Conservation (phyloP, 345 rosid genomes). For the Gossypium stocksii region DNA sequence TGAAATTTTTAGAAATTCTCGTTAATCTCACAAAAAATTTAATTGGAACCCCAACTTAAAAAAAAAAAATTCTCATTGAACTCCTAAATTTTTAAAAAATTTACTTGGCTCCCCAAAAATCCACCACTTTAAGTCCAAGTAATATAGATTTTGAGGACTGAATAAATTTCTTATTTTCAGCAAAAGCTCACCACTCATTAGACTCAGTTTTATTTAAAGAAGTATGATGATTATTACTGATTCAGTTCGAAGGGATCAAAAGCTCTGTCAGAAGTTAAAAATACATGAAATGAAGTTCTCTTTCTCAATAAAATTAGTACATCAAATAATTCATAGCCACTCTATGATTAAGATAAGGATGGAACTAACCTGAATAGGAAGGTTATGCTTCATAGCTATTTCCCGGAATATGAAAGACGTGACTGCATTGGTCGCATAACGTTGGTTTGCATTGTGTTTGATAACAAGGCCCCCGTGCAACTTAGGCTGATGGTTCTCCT, state of each 20-base stretch:
- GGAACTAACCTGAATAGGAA: slow-evolving; percentile 69
- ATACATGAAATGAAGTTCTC: neutral
- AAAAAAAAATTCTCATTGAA: too few species aligned
- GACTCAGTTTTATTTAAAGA: too few species aligned
- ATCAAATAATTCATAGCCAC: slow-evolving; percentile 5
- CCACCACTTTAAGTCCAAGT: too few species aligned
- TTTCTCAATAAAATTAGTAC: neutral
- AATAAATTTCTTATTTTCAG: too few species aligned
- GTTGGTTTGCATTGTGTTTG: slow-evolving; percentile 95
- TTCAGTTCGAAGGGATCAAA: neutral
- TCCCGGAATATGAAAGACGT: slow-evolving; percentile 80
- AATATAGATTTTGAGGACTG: too few species aligned
- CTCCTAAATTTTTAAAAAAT: too few species aligned
- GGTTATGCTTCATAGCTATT: slow-evolving; percentile 65
- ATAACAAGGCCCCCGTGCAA: slow-evolving; percentile 98
- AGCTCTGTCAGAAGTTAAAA: neutral
- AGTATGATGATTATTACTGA: neutral
- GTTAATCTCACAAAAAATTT: too few species aligned
- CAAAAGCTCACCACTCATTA: too few species aligned
- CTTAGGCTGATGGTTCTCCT: slow-evolving; percentile 93
- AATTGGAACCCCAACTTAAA: too few species aligned
- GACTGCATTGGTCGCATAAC: slow-evolving; percentile 91
- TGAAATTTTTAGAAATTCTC: too few species aligned
- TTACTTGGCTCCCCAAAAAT: too few species aligned
- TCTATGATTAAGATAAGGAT: neutral